Percentiles rank a stretch among this genome's conserved stretches.
Conservation (phyloP, 176 grass and related monocot species). For the Dendrocalamus sinicus region DNA sequence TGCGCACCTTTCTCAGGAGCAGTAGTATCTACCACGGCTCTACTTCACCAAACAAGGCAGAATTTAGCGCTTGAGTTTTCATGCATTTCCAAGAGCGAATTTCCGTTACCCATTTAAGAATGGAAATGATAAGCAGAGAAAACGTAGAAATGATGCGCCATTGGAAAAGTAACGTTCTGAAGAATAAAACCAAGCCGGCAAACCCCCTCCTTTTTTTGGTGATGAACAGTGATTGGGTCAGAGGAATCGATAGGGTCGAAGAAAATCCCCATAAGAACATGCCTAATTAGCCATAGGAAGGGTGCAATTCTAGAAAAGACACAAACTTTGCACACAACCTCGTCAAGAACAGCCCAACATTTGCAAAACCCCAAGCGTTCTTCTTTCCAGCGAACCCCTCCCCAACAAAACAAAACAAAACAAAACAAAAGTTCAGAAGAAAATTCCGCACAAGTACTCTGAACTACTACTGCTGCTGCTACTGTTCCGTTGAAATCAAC, state of each 20-base stretch:
- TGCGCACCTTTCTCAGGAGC: too few species aligned
- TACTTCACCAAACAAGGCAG: not conserved
- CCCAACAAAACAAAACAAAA: not conserved
- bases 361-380: not conserved
- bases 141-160: too few species aligned
- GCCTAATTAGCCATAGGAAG: not conserved
- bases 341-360: not conserved
- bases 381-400: not conserved
- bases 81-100: not conserved
- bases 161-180: not conserved
- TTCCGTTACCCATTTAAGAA: not conserved
- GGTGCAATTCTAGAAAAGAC: not conserved
- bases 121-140: not conserved
- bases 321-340: not conserved
- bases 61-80: not conserved
- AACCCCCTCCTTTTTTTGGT: not conserved
- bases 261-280: not conserved
- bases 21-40: too few species aligned
- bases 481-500: conserved; percentile 37
- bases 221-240: not conserved
- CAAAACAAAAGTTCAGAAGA: not conserved
- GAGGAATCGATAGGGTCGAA: not conserved
- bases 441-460: not conserved
- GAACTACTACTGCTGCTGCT: not conserved
- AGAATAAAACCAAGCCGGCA: not conserved